Percentiles rank a stretch among this genome's conserved stretches.
phyloP scores from a whole-genome alignment of 306 rosid genomes.

The Fagus sylvatica region DNA sequence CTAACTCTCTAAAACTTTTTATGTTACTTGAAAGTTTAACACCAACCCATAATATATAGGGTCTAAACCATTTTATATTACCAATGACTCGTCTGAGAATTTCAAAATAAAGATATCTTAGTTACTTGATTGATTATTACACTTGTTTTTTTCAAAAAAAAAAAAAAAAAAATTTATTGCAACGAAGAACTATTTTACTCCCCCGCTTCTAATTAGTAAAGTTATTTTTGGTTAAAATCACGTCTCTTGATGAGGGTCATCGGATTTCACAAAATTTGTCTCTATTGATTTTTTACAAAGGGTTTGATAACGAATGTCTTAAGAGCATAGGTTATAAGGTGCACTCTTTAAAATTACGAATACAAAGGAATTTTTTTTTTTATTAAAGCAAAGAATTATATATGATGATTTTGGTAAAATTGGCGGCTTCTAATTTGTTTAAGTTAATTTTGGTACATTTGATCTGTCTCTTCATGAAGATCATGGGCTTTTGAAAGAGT shows the following conservation, averaged over 20 bases:
- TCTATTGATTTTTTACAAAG: too few species aligned
- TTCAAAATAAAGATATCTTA: background rate
- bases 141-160: background rate
- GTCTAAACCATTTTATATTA: background rate
- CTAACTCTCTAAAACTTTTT: background rate
- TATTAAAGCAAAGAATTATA: too few species aligned
- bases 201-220: background rate
- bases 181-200: background rate
- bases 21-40: background rate
- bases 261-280: background rate
- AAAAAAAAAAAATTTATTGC: background rate
- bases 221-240: background rate
- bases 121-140: background rate
- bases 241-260: background rate
- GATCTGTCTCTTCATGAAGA: too few species aligned
- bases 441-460: too few species aligned
- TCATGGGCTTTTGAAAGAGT: too few species aligned
- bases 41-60: background rate
- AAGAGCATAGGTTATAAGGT: too few species aligned
- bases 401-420: too few species aligned
- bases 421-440: too few species aligned
- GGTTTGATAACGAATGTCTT: too few species aligned
- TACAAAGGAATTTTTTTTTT: too few species aligned
- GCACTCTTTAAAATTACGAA: too few species aligned
- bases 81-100: background rate